Evolutionary conservation across 345 rosid species (phyloP).

Genomic region (Camelina laxa): DNA sequence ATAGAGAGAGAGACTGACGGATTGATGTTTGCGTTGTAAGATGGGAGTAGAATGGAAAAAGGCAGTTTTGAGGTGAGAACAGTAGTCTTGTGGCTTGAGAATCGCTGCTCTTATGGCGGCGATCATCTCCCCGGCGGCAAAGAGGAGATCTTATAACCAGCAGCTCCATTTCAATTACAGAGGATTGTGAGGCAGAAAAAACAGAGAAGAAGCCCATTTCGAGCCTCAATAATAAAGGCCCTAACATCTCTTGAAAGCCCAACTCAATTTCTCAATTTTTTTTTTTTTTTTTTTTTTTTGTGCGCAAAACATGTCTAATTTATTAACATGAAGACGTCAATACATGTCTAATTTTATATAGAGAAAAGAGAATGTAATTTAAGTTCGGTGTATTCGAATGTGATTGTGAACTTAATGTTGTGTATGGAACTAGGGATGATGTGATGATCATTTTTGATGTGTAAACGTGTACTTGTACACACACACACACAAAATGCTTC

Average conservation of each 20-base stretch:
- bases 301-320: not conserved
- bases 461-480: too few species aligned
- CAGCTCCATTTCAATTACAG: not conserved
- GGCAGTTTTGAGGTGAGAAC: slow-evolving; percentile 31
- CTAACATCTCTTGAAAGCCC: not conserved
- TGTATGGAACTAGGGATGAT: too few species aligned
- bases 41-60: slow-evolving; percentile 66
- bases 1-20: slow-evolving; percentile 46
- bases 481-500: too few species aligned
- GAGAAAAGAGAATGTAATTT: too few species aligned
- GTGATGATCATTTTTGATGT: not conserved
- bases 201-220: not conserved
- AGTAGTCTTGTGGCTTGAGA: slow-evolving; percentile 42
- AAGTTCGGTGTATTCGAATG: too few species aligned
- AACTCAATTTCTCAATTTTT: not conserved
- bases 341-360: too few species aligned
- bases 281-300: too few species aligned
- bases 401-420: too few species aligned
- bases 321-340: not conserved
- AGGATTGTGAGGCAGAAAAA: too few species aligned
- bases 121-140: slow-evolving; percentile 46
- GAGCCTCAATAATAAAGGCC: not conserved
- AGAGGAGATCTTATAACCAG: not conserved
- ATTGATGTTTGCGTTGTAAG: slow-evolving; percentile 58
- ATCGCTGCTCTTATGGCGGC: slow-evolving; percentile 49